Percentiles rank a stretch among this genome's conserved stretches.
Conservation (phyloP, 1,284 basidiomycete species). For the Ustilago lituana region DNA sequence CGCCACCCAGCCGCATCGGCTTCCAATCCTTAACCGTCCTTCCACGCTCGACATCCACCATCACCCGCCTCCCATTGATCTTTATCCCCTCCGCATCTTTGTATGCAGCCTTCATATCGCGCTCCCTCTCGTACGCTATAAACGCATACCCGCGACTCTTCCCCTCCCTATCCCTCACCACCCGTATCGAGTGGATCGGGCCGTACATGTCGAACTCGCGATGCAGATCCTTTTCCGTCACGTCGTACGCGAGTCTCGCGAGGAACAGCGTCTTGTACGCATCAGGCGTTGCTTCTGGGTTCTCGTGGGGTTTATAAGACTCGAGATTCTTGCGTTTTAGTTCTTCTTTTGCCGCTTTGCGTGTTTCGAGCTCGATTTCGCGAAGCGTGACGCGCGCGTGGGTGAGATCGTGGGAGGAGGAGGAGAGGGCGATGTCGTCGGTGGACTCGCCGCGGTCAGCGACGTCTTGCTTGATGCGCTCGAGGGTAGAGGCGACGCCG, state of each 20-base stretch:
- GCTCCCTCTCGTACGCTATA: slow-evolving; percentile 94
- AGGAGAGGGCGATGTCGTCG: slow-evolving; percentile 48
- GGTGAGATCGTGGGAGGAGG: slow-evolving; percentile 21
- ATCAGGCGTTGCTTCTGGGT: slow-evolving; percentile 92
- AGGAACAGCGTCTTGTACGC: slow-evolving; percentile 99
- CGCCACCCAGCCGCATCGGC: slow-evolving; percentile 91
- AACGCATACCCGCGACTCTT: slow-evolving; percentile 94
- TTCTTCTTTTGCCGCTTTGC: slow-evolving; percentile 21
- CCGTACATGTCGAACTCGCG: slow-evolving; percentile 96
- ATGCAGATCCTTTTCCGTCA: slow-evolving; percentile 87
- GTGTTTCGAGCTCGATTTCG: slow-evolving; percentile 53
- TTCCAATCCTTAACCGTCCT: slow-evolving; percentile 99
- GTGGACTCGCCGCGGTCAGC: slow-evolving; percentile 59
- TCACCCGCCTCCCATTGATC: slow-evolving; percentile 90
- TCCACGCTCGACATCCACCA: slow-evolving; percentile 97
- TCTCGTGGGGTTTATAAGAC: slow-evolving; percentile 82
- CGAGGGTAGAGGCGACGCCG: slow-evolving; percentile 58
- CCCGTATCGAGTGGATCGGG: slow-evolving; percentile 87
- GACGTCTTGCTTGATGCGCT: slow-evolving; percentile 56
- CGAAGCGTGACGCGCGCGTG: slow-evolving; percentile 47
- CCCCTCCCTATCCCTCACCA: slow-evolving; percentile 83
- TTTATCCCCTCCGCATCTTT: slow-evolving; percentile 98
- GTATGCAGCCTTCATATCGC: slow-evolving; percentile 96
- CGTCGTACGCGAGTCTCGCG: slow-evolving; percentile 84
- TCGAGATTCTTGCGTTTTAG: slow-evolving; percentile 25